Conservation (phyloP, 164 flowering plant species). For the Litsea cubeba region DNA sequence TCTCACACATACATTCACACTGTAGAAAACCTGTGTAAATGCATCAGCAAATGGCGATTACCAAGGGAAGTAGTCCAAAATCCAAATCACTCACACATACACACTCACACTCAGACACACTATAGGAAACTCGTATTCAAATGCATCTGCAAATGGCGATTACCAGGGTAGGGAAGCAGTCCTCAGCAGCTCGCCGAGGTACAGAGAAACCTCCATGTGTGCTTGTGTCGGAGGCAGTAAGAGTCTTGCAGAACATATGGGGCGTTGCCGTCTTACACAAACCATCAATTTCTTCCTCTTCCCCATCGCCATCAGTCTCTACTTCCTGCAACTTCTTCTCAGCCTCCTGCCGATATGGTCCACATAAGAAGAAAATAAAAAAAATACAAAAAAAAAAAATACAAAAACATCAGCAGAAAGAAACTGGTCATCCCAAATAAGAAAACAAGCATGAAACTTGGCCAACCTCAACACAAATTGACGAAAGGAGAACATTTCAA, state of each 20-base stretch:
- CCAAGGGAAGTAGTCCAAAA: constrained; percentile 94
- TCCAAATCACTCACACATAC: constrained; percentile 24
- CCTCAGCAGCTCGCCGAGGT: constrained; percentile 98
- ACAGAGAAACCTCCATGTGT: constrained; percentile 99
- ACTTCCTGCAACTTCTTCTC: constrained; percentile 56
- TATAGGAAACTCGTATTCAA: no score
- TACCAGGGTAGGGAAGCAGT: constrained; percentile 98
- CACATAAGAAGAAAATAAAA: no score
- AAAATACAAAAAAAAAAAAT: no score
- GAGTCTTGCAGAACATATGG: constrained; percentile 99
- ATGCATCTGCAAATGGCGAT: background rate
- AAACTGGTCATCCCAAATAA: background rate
- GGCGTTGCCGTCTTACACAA: constrained; percentile 53
- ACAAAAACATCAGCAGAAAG: background rate
- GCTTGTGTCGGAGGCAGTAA: constrained; percentile 99
- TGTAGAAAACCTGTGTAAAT: no score
- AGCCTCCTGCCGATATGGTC: constrained; percentile 25
- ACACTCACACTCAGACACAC: no score
- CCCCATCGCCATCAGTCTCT: constrained; percentile 31
- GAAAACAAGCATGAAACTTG: background rate
- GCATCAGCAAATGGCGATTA: constrained; percentile 18
- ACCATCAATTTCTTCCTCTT: constrained; percentile 31
- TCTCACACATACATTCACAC: no score
- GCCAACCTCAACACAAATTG: background rate
- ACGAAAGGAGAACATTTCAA: background rate